These are phyloP conservation scores for Arachis hypogaea DNA, from an alignment of 306 rosid species.

Conservation along the genomic window DNA sequence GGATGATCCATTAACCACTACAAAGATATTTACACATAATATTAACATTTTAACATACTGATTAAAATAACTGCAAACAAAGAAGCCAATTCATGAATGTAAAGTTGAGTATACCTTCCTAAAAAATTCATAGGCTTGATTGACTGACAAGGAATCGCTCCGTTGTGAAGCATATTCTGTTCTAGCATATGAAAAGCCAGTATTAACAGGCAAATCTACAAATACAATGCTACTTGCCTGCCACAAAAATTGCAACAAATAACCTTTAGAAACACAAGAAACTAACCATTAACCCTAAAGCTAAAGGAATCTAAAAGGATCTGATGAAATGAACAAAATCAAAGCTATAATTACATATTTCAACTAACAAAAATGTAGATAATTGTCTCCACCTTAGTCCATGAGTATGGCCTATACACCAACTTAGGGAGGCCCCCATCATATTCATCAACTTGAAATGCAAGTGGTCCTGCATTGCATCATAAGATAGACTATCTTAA, in stretches of 20 bases:
- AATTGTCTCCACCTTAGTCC: slow-evolving; percentile 66
- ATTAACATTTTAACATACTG: background rate
- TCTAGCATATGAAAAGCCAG: slow-evolving; percentile 60
- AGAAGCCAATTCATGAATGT: background rate
- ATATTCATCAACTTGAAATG: slow-evolving; percentile 43
- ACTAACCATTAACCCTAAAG: background rate
- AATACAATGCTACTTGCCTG: slow-evolving; percentile 54
- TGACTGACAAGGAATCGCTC: slow-evolving; percentile 41
- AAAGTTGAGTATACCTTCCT: slow-evolving; percentile 37
- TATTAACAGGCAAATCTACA: slow-evolving; percentile 53
- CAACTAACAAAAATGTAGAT: background rate
- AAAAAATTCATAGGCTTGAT: slow-evolving; percentile 48
- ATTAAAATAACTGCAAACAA: background rate
- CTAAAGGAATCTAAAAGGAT: background rate
- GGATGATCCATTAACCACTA: slow-evolving; percentile 81
- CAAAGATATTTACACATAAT: slow-evolving; percentile 24
- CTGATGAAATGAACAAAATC: background rate
- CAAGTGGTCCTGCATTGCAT: slow-evolving; percentile 60
- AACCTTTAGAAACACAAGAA: background rate
- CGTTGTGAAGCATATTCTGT: background rate
- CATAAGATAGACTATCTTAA: no score
- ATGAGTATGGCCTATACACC: slow-evolving; percentile 49
- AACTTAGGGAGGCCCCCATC: slow-evolving; percentile 53
- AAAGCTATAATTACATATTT: background rate
- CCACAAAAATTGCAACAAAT: background rate